Conservation (phyloP, 139 green algal species). For the Micractinium conductrix region DNA sequence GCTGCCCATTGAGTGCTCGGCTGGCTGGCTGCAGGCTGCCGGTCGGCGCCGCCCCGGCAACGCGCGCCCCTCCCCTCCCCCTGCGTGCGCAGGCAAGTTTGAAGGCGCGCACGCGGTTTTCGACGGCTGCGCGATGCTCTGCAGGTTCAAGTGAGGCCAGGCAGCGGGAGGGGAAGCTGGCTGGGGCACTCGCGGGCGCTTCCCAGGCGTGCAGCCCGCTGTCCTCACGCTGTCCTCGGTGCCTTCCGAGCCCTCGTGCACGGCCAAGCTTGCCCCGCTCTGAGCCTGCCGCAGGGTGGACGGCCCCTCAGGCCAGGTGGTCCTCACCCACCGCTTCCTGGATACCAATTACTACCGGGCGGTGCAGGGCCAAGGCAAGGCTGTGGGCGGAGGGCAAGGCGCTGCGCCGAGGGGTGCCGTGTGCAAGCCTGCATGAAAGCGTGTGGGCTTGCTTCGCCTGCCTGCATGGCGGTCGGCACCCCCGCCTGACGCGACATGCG, state of each 20-base stretch:
- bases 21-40: not conserved
- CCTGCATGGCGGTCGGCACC: too few species aligned
- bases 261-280: not conserved
- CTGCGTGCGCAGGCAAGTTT: conserved; percentile 19
- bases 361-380: not conserved
- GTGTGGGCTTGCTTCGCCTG: too few species aligned
- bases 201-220: not conserved
- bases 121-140: conserved; percentile 40
- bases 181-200: not conserved
- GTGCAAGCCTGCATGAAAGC: too few species aligned
- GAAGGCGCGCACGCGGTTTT: conserved; percentile 35
- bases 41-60: not conserved
- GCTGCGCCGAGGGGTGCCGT: not conserved
- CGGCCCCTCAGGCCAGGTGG: conserved; percentile 14
- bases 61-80: not conserved
- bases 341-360: conserved; percentile 28
- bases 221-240: not conserved
- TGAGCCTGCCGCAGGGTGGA: not conserved
- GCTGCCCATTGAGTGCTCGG: not conserved
- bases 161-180: too few species aligned
- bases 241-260: not conserved
- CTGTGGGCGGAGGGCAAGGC: not conserved
- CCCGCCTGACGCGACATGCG: not conserved
- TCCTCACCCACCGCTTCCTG: conserved; percentile 39
- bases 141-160: conserved; percentile 14